Evolutionary conservation across 805 yeast species (phyloP).

Genomic region (Trichomonascus vanleenenianus): DNA sequence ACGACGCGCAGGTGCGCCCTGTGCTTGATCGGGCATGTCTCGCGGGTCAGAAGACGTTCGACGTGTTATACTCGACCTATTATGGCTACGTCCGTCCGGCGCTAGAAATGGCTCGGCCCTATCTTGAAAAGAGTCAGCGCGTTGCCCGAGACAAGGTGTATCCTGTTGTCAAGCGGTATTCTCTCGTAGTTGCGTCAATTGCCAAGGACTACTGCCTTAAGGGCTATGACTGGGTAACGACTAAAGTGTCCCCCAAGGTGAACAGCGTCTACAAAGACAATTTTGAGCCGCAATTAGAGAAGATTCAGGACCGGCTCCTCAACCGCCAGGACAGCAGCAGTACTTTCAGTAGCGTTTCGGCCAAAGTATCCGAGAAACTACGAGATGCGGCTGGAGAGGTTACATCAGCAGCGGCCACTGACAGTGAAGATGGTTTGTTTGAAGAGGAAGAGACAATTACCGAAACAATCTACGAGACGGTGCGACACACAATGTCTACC

Average conservation of each 20-base stretch:
- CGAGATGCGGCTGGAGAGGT: neutral
- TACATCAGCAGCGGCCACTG: neutral
- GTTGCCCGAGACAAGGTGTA: slow-evolving; percentile 4
- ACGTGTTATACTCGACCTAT: slow-evolving; percentile 3
- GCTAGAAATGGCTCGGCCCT: slow-evolving; percentile 5
- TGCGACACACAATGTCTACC: neutral
- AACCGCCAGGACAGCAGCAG: slow-evolving; percentile 3
- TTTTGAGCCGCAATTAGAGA: slow-evolving; percentile 22
- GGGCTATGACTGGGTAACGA: slow-evolving; percentile 9
- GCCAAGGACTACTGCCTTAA: neutral
- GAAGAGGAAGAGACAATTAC: no score
- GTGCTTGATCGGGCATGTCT: neutral
- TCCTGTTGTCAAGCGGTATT: slow-evolving; percentile 9
- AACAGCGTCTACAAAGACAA: slow-evolving; percentile 13
- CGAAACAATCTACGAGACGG: neutral
- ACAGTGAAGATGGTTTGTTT: neutral
- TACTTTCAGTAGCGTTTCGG: neutral
- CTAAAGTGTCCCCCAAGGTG: slow-evolving; percentile 12
- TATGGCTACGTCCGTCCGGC: slow-evolving; percentile 13
- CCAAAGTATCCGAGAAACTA: neutral
- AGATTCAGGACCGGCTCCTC: slow-evolving; percentile 18
- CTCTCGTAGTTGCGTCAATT: neutral
- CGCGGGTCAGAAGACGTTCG: neutral
- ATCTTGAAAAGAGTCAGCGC: slow-evolving; percentile 4
- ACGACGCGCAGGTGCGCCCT: slow-evolving; percentile 10